These are phyloP conservation scores for Trichoderma koningiopsis DNA, from an alignment of 2,329 filamentous ascomycete genomes.

Conservation along the genomic window DNA sequence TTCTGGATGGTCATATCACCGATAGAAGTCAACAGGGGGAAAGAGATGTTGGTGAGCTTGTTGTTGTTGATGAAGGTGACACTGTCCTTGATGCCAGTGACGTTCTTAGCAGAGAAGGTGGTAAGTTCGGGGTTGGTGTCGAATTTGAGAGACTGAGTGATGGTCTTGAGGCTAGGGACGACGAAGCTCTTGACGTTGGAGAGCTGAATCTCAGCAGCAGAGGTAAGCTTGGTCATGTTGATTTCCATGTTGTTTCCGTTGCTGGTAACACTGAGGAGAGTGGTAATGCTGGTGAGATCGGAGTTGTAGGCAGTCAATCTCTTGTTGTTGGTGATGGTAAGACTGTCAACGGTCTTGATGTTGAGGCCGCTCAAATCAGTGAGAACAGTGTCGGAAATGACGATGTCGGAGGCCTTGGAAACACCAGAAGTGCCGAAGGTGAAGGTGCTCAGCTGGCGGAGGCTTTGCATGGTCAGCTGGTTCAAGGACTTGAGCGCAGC, in stretches of 20 bases:
- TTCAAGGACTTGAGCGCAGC: conserved; percentile 64
- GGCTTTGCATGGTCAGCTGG: conserved; percentile 67
- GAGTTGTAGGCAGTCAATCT: conserved; percentile 76
- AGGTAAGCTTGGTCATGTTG: conserved; percentile 75
- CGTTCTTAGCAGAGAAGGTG: conserved; percentile 65
- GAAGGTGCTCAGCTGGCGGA: conserved; percentile 60
- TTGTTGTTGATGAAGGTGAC: conserved; percentile 66
- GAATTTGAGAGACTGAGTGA: conserved; percentile 82
- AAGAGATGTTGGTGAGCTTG: conserved; percentile 70
- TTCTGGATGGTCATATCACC: conserved; percentile 87
- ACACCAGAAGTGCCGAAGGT: conserved; percentile 59
- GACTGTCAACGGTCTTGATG: conserved; percentile 67
- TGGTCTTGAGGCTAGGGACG: conserved; percentile 69
- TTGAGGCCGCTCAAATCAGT: conserved; percentile 78
- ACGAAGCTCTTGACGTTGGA: conserved; percentile 75
- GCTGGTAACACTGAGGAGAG: conserved; percentile 71
- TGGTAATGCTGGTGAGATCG: conserved; percentile 74
- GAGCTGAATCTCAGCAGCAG: conserved; percentile 55
- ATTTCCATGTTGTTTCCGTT: conserved; percentile 75
- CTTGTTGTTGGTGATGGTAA: conserved; percentile 90
- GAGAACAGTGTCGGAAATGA: conserved; percentile 85
- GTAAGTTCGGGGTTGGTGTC: conserved; percentile 72
- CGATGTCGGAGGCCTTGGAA: conserved; percentile 66
- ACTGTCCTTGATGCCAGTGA: conserved; percentile 62
- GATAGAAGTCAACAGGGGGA: conserved; percentile 63